These are phyloP conservation scores for Bothriochloa decipiens DNA, from an alignment of 176 grass and related monocot genomes.

Conservation along the genomic window DNA sequence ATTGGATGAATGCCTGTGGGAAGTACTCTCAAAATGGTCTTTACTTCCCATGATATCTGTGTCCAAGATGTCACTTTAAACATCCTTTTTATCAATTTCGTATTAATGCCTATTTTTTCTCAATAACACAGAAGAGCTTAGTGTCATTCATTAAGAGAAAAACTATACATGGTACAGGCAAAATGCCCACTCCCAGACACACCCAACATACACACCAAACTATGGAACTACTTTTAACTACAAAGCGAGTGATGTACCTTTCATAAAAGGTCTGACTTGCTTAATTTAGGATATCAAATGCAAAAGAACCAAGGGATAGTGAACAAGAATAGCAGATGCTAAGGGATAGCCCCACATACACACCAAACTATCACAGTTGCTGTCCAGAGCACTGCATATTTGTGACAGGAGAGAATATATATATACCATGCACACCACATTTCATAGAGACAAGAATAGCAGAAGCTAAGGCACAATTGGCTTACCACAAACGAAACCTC, in stretches of 20 bases:
- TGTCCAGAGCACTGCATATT: neutral
- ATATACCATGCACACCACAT: neutral
- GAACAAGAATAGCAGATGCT: too few relatives aligned
- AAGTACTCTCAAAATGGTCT: neutral
- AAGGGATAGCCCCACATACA: too few relatives aligned
- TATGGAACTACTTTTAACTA: neutral
- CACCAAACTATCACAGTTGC: too few relatives aligned
- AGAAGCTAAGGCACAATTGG: slow-evolving; percentile 9
- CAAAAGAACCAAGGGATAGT: neutral
- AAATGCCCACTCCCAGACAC: neutral
- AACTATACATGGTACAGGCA: neutral
- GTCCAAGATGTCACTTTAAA: neutral
- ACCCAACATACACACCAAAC: neutral
- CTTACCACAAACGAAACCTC: slow-evolving; percentile 93
- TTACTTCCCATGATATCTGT: neutral
- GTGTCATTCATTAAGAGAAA: neutral
- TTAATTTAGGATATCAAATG: neutral
- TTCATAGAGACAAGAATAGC: slow-evolving; percentile 25
- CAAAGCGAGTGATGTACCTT: neutral
- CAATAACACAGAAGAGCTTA: neutral
- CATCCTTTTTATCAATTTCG: neutral
- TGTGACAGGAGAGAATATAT: neutral
- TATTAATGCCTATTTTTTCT: neutral
- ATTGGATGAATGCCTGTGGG: neutral
- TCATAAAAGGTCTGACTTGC: neutral